These are phyloP conservation scores for Ampelomyces quisqualis DNA, from an alignment of 2,329 filamentous ascomycete genomes.

Conservation along the genomic window DNA sequence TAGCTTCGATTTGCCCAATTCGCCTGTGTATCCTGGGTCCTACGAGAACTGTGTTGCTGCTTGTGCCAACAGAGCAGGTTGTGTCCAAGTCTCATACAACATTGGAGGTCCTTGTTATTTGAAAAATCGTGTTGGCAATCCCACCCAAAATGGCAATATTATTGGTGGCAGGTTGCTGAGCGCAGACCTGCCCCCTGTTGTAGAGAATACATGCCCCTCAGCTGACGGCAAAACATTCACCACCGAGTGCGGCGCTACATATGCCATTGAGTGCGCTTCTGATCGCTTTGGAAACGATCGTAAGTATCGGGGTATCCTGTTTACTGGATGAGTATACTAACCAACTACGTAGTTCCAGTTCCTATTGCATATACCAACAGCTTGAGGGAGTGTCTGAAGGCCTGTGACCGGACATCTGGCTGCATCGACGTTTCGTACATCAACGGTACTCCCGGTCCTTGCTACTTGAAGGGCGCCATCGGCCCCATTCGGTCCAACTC, in stretches of 20 bases:
- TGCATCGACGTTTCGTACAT: conserved; percentile 27
- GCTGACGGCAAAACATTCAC: conserved; percentile 5
- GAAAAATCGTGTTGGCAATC: conserved; percentile 10
- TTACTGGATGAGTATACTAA: conserved; percentile 3
- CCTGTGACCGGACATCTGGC: conserved; percentile 20
- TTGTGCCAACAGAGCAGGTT: conserved; percentile 17
- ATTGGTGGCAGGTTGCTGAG: conserved; percentile 19
- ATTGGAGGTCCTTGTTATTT: conserved; percentile 18
- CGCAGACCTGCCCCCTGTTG: no score
- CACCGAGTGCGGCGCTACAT: conserved; percentile 19
- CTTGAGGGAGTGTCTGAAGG: conserved; percentile 19
- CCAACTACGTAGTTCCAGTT: conserved; percentile 8
- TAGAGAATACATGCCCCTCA: no score
- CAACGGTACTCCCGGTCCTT: conserved; percentile 17
- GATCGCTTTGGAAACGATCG: conserved; percentile 29
- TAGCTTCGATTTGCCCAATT: neutral
- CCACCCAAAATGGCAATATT: conserved; percentile 9
- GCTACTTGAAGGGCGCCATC: conserved; percentile 27
- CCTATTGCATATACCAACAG: conserved; percentile 6
- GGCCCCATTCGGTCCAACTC: conserved; percentile 9
- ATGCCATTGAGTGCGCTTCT: conserved; percentile 23
- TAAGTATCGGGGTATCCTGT: conserved; percentile 2
- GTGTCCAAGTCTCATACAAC: conserved; percentile 24
- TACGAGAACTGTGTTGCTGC: conserved; percentile 19
- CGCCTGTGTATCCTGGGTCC: conserved; percentile 12